Conservation (phyloP, 768 basidiomycete genomes). For the Dioszegia crocea region DNA sequence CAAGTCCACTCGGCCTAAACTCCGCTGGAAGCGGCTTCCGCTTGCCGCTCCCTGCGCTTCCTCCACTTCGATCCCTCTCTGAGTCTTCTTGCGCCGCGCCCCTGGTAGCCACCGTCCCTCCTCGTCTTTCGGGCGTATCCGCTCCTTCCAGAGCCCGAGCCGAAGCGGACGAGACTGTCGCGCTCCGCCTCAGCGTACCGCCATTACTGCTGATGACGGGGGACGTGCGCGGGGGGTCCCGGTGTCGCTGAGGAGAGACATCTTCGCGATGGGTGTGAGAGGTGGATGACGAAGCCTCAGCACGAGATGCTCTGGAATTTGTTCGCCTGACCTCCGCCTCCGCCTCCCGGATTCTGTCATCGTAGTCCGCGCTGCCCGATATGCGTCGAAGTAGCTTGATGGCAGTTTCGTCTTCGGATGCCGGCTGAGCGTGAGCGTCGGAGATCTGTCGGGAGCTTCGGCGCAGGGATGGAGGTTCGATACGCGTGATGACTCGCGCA, state of each 20-base stretch:
- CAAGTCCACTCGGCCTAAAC: slow-evolving; percentile 23
- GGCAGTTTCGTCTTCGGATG: not conserved
- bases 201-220: not conserved
- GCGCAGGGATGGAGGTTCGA: too few species aligned
- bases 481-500: too few species aligned
- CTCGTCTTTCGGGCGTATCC: not conserved
- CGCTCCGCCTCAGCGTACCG: slow-evolving; percentile 1
- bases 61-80: slow-evolving; percentile 31
- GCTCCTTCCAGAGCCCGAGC: not conserved
- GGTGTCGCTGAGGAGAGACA: not conserved
- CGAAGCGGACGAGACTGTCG: slow-evolving; percentile 2
- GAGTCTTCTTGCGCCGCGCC: too few species aligned
- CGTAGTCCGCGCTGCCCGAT: slow-evolving; percentile 3
- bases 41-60: slow-evolving; percentile 26
- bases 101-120: too few species aligned
- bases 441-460: too few species aligned
- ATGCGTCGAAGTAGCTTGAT: not conserved
- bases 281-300: too few species aligned
- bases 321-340: slow-evolving; percentile 17
- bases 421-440: not conserved
- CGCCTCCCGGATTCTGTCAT: slow-evolving; percentile 17
- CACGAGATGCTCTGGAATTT: too few species aligned
- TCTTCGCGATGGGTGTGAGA: too few species aligned
- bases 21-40: slow-evolving; percentile 34
- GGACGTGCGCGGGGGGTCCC: not conserved